Evolutionary conservation across 2,329 filamentous ascomycete species (phyloP), one percentile per base, ranked within the genome.

Genomic region (Pestalotiopsis sp.): DNA sequence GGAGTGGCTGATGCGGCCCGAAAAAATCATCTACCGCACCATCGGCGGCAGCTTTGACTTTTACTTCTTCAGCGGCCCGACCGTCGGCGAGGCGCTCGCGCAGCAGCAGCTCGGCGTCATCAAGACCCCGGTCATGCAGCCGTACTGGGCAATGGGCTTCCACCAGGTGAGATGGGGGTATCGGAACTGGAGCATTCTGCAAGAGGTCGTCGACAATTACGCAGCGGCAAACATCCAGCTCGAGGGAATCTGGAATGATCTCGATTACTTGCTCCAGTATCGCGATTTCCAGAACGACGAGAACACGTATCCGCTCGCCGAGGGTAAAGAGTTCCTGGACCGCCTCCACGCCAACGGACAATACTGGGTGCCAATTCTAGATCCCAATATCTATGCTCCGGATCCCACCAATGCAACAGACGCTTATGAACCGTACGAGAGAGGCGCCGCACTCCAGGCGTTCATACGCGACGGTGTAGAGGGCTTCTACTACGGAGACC

Each of bases 131-230:
- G 90, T 90, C 0, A 90, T 95, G 89, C 91, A 95, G 76, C 90
- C 92, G 72, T 96, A 96, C 81, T 95, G 89, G 85, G 89, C 91
- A 0, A 89, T 97, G 70, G 94, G 94, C 0, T 95, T 87, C 77
- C 93, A 97, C 72, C 93, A 97, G 77, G 95, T 93, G 74, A 87
- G 92, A 69, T 96, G 93, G 90, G 93, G 93, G 0, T 96, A 96
- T 77, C 82, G 85, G 57, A 93, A 93, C 74, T 94, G 91, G 89
- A 87, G 88, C 1, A 84, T 89, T 36, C 75, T 93, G 3, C 86
- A 91, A 71, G 87, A 89, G 65, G 90, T 93, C 1, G 86, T 93
- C 4, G 86, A 88, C 69, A 90, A 89, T 77, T 93, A 93, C 79
- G 87, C 85, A 41, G 83, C 83, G 63, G 87, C 88, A 56, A 80